Conservation (phyloP, 140 eudicot species). For the Flaveria floridana region DNA sequence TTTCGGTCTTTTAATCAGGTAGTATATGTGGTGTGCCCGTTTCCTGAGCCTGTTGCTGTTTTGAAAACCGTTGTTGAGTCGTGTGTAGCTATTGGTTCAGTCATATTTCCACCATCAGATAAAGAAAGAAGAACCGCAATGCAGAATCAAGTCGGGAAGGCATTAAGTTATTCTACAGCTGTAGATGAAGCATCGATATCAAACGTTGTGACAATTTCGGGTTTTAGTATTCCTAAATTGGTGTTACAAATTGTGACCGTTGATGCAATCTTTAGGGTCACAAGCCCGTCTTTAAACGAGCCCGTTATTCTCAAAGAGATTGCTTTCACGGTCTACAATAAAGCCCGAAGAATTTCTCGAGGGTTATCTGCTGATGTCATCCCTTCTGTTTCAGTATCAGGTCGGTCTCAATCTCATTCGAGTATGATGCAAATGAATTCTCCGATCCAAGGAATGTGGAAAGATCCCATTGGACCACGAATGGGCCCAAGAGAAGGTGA, state of each 20-base stretch:
- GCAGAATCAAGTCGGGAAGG: conserved; percentile 93
- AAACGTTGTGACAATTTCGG: conserved; percentile 76
- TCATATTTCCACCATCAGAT: conserved; percentile 56
- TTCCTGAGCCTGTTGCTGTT: conserved; percentile 88
- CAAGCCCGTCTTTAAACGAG: conserved; percentile 74
- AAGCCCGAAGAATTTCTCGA: conserved; percentile 83
- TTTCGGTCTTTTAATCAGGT: conserved; percentile 54
- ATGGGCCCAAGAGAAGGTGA: conserved; percentile 79
- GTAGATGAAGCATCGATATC: conserved; percentile 89
- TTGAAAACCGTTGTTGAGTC: conserved; percentile 81
- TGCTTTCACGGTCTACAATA: conserved; percentile 94
- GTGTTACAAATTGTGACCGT: conserved; percentile 83
- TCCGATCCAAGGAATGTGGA: conserved; percentile 86
- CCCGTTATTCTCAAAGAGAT: conserved; percentile 81
- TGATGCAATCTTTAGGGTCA: conserved; percentile 92
- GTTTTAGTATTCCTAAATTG: conserved; percentile 81
- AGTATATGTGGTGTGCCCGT: conserved; percentile 95
- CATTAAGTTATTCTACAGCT: conserved; percentile 77
- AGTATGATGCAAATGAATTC: conserved; percentile 69
- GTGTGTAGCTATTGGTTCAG: conserved; percentile 82
- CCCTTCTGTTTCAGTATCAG: conserved; percentile 52
- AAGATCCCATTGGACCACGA: conserved; percentile 72
- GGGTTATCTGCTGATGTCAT: conserved; percentile 53
- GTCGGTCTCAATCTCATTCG: conserved; percentile 77
- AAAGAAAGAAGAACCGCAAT: conserved; percentile 75